phyloP scores from a whole-genome alignment of 1,284 basidiomycete species.

The Trametes polyzona region DNA sequence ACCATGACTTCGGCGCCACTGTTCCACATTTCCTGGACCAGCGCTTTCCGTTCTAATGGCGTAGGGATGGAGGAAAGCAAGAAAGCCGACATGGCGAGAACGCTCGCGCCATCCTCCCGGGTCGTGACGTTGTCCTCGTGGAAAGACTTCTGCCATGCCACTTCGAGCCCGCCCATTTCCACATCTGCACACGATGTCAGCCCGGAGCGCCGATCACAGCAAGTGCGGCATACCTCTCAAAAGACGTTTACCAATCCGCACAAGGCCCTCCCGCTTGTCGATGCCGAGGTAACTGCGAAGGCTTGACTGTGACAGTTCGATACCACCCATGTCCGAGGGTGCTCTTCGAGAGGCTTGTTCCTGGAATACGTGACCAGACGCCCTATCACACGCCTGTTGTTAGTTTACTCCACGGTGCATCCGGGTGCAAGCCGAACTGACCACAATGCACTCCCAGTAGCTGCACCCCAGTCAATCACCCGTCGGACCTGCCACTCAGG shows the following conservation, averaged over 20 bases:
- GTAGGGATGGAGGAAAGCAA: slow-evolving; percentile 75
- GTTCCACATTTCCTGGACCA: slow-evolving; percentile 88
- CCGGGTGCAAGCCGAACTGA: slow-evolving; percentile 45
- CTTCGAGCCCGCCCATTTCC: slow-evolving; percentile 45
- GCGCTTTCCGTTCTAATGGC: slow-evolving; percentile 61
- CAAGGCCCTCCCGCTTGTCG: slow-evolving; percentile 72
- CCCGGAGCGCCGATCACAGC: background rate
- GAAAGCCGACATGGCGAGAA: slow-evolving; percentile 87
- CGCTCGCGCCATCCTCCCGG: slow-evolving; percentile 45
- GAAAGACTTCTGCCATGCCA: slow-evolving; percentile 62
- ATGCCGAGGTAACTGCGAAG: slow-evolving; percentile 66
- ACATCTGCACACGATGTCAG: slow-evolving; percentile 45
- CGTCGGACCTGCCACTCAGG: slow-evolving; percentile 58
- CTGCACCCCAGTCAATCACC: slow-evolving; percentile 78
- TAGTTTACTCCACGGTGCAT: too few relatives aligned
- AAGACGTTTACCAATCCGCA: slow-evolving; percentile 66
- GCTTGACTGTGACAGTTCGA: slow-evolving; percentile 50
- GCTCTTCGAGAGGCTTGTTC: slow-evolving; percentile 25
- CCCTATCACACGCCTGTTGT: too few relatives aligned
- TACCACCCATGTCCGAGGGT: slow-evolving; percentile 38
- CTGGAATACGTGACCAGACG: slow-evolving; percentile 67
- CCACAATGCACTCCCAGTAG: slow-evolving; percentile 78
- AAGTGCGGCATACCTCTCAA: slow-evolving; percentile 48
- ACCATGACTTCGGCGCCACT: slow-evolving; percentile 85
- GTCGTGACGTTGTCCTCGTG: slow-evolving; percentile 49